Base-by-base conservation (phyloP, 1,284 basidiomycete species). In the Pisolithus thermaeus region DNA sequence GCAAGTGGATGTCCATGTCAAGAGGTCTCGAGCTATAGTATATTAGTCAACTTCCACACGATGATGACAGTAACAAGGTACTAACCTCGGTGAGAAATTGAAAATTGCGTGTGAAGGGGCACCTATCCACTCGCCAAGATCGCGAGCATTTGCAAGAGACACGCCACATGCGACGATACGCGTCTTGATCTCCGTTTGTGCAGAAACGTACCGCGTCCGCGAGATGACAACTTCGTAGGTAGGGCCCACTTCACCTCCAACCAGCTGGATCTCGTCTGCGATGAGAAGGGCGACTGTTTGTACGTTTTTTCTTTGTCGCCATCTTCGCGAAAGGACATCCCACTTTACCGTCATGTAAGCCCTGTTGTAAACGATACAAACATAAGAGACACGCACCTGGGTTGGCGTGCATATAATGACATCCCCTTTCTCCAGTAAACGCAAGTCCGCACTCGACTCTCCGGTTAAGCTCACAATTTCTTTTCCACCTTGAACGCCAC, bases 121-220 rank as follows among this genome's bases (percentile, higher is more conserved):
- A 30, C 95, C 96, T 70, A 99, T 92, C 97, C 97, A 99, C 65
- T 99, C 96, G 30, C 95, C 94, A 0, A 99, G 75, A 67, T 99
- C 97, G 25, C 90, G 80, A 1, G 94, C 95, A 63, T 99, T 98
- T n/a, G 94, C 92, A 12, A 99, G 78, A 1, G 95, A 97, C 1
- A 97, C 94, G 54, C 89, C 87, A 62, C 93, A 93, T 0, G 93
- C 95, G 38, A 99, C 89, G 52, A 99, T 90, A 44, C 95, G 84
- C 0, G 94, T 97, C 67, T 89, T 86, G 61, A 84, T 80, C 53
- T 91, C 90, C 0, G 92, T 96, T 68, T 98, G 94, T n/a, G 92
- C 92, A 30, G 93, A 90, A 9, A 98, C 92, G 61, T 96, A 99
- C 40, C 95, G 83, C 3, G 94, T 96, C 41, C 96, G 80, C 3